Base-by-base conservation (phyloP, 2,329 filamentous ascomycete genomes). In the Trichoderma harzianum region DNA sequence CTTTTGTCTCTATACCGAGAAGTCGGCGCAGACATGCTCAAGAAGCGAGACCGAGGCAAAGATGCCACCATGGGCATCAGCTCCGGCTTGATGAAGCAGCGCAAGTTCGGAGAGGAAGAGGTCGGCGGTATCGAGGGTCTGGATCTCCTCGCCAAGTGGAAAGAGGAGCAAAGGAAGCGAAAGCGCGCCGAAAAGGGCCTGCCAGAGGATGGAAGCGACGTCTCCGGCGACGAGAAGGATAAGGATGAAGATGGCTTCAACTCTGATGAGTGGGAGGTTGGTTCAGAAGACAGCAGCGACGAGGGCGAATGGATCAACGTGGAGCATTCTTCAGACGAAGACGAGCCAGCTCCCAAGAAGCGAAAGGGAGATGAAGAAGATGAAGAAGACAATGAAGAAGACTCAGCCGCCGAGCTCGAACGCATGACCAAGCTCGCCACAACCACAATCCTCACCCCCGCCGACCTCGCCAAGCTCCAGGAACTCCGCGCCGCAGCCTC, bases 231-330 rank as follows among this genome's bases (percentile, higher is more conserved):
- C 47, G 86, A 87, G 24, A 87, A 88, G 24, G 87, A 92, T 70
- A 43, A 39, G 2, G 87, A 89, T 30, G 89, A 89, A 10, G 85
- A 87, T 2, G 86, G 83, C 11, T 86, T 82, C 75, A 84, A 88
- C 69, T 87, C 85, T 30, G 84, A 85, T 72, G 88, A 86, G 28
- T 91, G 89, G 89, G 89, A 91, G 77, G 84, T 90, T 24, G 88
- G 82, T 36, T 90, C 89, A 1, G 84, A 86, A 62, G 86, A 88
- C 72, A 90, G 88, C 77, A 85, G 84, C 72, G 92, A 93, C 75
- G 95, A 93, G 18, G 94, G 92, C 16, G 95, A 94, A 21, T 98
- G 96, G 96, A 95, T 98, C 79, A 90, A 97, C 76, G 95, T 98
- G 39, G 92, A 90, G 74, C 93, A 97, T 74, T 91, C 89, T 30